A percentile compares a stretch with the other conserved stretches of the same genome.
These are phyloP conservation scores for Vigna reflexopilosa DNA, from an alignment of 306 rosid genomes.

Conservation along the genomic window DNA sequence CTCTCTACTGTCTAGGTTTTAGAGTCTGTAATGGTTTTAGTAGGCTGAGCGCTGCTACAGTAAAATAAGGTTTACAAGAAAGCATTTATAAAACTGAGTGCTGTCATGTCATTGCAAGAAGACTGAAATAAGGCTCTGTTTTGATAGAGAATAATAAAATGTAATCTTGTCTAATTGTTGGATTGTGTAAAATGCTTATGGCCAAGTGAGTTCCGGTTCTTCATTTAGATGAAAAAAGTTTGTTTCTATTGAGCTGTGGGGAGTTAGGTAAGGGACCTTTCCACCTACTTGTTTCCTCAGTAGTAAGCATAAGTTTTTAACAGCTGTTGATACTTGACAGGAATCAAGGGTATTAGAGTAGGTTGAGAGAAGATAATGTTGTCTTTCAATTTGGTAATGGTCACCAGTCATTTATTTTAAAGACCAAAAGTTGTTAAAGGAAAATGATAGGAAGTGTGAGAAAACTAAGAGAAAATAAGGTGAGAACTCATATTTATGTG, in stretches of 20 bases:
- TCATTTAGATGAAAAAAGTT: not conserved
- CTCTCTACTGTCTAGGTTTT: not conserved
- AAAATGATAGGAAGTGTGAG: not conserved
- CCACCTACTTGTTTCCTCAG: not conserved
- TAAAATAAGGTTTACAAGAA: not conserved
- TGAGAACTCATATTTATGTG: not conserved
- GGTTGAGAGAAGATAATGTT: not conserved
- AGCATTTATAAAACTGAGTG: not conserved
- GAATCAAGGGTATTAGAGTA: not conserved
- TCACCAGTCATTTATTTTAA: not conserved
- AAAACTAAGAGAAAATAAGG: not conserved
- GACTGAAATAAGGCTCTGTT: not conserved
- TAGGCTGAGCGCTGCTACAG: not conserved
- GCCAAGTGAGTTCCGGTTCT: not conserved
- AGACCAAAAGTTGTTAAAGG: not conserved
- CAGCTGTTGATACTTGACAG: not conserved
- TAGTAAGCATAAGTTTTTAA: not conserved
- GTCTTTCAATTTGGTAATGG: not conserved
- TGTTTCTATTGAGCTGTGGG: not conserved
- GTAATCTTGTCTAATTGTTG: not conserved
- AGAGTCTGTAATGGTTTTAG: not conserved
- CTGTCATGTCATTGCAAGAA: not conserved
- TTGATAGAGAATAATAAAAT: not conserved
- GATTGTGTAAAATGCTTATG: constrained; percentile 2
- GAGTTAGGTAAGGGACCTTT: not conserved